These are phyloP conservation scores for Cyphellophora europaea DNA, from an alignment of 2,329 filamentous ascomycete species.

Conservation along the genomic window DNA sequence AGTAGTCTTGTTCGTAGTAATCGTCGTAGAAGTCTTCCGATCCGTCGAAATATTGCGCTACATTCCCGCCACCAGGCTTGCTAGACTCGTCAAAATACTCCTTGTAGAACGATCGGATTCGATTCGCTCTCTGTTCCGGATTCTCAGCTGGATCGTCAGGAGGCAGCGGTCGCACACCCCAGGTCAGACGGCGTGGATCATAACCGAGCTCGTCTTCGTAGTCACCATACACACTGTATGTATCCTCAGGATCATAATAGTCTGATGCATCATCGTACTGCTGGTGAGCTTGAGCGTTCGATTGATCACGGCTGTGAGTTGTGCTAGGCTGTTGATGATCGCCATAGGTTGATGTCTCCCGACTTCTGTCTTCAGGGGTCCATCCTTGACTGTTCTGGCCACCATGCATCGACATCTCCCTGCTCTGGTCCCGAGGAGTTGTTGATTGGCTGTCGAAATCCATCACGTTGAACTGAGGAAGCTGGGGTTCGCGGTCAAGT, in stretches of 20 bases:
- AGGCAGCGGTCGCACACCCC: constrained; percentile 72
- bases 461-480: background rate
- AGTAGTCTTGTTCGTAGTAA: constrained; percentile 34
- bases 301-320: background rate
- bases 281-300: background rate
- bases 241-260: constrained; percentile 10
- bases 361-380: constrained; percentile 1
- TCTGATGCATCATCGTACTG: constrained; percentile 6
- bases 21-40: constrained; percentile 60
- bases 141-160: constrained; percentile 81
- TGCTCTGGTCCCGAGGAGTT: background rate
- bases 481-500: background rate
- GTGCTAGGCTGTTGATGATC: background rate
- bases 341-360: background rate
- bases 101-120: constrained; percentile 98
- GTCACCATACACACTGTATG: constrained; percentile 11
- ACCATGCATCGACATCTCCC: too few relatives aligned
- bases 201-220: constrained; percentile 19
- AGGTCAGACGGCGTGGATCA: constrained; percentile 43
- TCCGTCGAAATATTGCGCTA: constrained; percentile 55
- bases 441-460: background rate
- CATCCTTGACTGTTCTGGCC: background rate
- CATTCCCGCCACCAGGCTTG: constrained; percentile 60
- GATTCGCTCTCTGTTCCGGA: constrained; percentile 86
- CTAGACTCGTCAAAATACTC: constrained; percentile 86